Percentiles rank a stretch among this genome's conserved stretches.
phyloP scores from a whole-genome alignment of 257 asterid species.

The Thymus quinquecostatus region DNA sequence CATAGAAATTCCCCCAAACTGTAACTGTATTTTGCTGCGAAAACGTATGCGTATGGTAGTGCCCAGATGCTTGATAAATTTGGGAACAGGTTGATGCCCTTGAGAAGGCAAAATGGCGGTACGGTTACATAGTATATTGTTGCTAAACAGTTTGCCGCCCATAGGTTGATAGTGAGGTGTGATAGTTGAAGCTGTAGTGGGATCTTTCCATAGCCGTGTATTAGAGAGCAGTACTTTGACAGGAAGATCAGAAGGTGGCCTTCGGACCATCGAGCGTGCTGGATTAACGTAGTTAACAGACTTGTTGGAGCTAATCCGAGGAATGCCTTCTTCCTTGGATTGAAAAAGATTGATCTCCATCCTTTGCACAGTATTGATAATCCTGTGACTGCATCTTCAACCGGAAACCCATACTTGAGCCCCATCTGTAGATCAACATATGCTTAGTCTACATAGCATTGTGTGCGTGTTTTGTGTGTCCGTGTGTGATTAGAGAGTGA shows the following conservation, averaged over 20 bases:
- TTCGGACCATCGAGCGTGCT: conserved; percentile 23
- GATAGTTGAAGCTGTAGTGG: conserved; percentile 21
- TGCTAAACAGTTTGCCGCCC: conserved; percentile 27
- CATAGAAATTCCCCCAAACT: conserved; percentile 23
- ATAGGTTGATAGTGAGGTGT: conserved; percentile 10
- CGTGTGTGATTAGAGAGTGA: background rate
- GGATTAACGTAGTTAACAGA: conserved; percentile 6
- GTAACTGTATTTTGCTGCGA: conserved; percentile 19
- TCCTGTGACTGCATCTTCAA: conserved; percentile 17
- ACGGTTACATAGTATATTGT: conserved; percentile 5
- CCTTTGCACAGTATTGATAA: conserved; percentile 20
- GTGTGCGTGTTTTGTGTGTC: too few species aligned
- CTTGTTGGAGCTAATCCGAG: conserved; percentile 10
- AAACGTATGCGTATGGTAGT: conserved; percentile 6
- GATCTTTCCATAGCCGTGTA: conserved; percentile 23
- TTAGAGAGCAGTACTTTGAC: conserved; percentile 14
- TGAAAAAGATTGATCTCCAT: conserved; percentile 7
- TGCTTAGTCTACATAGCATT: background rate
- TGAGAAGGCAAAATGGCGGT: conserved; percentile 1
- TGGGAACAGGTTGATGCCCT: conserved; percentile 13
- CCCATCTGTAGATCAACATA: conserved; percentile 6
- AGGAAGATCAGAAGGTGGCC: conserved; percentile 19
- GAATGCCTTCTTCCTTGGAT: conserved; percentile 17
- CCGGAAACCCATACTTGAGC: conserved; percentile 18
- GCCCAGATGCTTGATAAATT: conserved; percentile 11